These are phyloP conservation scores for Aegilops tauschii DNA, from an alignment of 176 grass and related monocot genomes.

Conservation along the genomic window DNA sequence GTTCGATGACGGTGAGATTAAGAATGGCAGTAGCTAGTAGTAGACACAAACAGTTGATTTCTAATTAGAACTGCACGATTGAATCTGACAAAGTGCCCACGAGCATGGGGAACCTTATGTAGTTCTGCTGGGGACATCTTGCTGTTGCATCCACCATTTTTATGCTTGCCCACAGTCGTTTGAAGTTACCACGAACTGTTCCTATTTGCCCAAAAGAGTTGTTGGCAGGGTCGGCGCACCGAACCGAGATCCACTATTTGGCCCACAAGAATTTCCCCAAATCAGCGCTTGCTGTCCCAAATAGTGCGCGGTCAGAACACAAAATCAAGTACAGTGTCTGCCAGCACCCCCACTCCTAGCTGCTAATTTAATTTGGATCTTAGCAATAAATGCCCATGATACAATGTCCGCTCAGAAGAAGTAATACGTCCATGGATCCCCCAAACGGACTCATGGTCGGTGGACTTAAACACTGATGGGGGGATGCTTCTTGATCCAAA, in stretches of 20 bases:
- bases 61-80: not conserved
- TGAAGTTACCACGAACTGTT: not conserved
- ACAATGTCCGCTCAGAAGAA: not conserved
- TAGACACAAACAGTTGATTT: not conserved
- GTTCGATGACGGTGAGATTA: not conserved
- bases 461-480: not conserved
- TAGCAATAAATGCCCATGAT: not conserved
- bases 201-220: not conserved
- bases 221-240: not conserved
- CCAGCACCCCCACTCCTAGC: not conserved
- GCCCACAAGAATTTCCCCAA: not conserved
- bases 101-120: not conserved
- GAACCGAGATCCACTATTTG: constrained; percentile 26
- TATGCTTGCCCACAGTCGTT: not conserved
- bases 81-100: not conserved
- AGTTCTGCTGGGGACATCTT: constrained; percentile 1
- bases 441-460: not conserved
- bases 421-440: not conserved
- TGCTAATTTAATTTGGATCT: not conserved
- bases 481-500: constrained; percentile 11
- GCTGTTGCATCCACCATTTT: not conserved
- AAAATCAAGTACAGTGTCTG: not conserved
- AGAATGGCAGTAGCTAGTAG: no score
- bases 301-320: not conserved
- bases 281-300: not conserved